Conservation (phyloP, 352 stramenopile genomes). For the Phytophthora lateralis region DNA sequence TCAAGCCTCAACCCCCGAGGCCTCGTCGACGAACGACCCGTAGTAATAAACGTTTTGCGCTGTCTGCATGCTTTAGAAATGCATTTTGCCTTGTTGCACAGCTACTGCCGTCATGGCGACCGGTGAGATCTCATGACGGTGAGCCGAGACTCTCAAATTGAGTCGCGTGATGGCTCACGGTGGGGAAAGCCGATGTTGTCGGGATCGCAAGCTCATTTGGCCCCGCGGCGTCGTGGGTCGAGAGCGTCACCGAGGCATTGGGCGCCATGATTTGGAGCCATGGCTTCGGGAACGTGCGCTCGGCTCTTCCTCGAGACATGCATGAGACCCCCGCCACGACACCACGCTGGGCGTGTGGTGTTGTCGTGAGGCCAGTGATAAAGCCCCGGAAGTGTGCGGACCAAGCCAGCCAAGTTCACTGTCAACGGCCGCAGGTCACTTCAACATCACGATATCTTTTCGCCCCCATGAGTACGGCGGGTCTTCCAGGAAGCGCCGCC, state of each 20-base stretch:
- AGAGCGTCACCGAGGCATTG: not conserved
- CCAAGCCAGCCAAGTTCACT: too few species aligned
- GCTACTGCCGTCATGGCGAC: not conserved
- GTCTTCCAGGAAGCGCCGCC: not conserved
- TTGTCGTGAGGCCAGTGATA: constrained; percentile 10
- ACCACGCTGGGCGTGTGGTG: constrained; percentile 2
- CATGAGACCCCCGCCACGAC: constrained; percentile 8
- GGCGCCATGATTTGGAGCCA: constrained; percentile 13
- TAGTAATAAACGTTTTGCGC: constrained; percentile 27
- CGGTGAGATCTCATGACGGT: not conserved
- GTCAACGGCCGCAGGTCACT: constrained; percentile 8
- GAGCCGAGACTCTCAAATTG: not conserved
- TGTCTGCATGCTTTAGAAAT: constrained; percentile 5
- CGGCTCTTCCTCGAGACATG: constrained; percentile 12
- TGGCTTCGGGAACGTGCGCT: not conserved
- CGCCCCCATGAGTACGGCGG: constrained; percentile 6
- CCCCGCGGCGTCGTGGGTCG: not conserved
- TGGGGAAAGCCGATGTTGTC: not conserved
- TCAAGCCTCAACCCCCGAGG: too few species aligned
- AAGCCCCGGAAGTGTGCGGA: not conserved
- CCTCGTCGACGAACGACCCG: not conserved
- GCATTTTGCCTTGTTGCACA: not conserved
- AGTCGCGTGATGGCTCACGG: not conserved
- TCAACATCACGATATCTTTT: constrained; percentile 27
- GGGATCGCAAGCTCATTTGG: constrained; percentile 6